Evolutionary conservation across 805 yeast genomes (phyloP), one percentile per base, ranked within the genome.

Genomic region (Saturnispora ahearnii): DNA sequence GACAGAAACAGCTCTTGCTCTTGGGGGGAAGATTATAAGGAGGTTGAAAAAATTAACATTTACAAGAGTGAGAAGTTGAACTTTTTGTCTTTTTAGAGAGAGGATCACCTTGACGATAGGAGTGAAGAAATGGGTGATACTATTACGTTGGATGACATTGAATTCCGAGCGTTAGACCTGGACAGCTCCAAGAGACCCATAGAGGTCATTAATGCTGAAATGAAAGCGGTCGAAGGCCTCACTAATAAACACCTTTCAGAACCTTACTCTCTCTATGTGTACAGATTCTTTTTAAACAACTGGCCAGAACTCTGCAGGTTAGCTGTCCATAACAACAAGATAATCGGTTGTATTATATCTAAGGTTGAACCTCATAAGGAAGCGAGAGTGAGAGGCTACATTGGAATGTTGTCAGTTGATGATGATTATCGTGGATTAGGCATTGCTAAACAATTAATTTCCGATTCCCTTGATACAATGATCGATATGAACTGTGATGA

Each of bases 351-450:
- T 36, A 81, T 91, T 7, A 86, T 93, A 6, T 82, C 95, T 47
- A 87, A 89, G 59, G 78, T 81, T 11, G 95, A 86, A 55, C 71
- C 77, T 1, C 97, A 91, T 65, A 73, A 91, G 52, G 73, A 76
- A 22, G 82, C 78, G 10, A 72, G 96, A 52, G 62, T 73, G 57
- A 73, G 99, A 53, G 99, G 99, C 0, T 93, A 93, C 61, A 90
- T 93, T 29, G 99, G 97, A 2, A 93, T 93, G 99, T 69, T 93
- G 49, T 96, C 95, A 0, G 95, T 91, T 11, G 81, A 82, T 46
- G 79, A 80, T 36, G 62, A 67, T 13, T 81, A 74, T 62, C 71
- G 99, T 49, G 90, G 95, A 3, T 70, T 69, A 41, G 96, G 96
- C 1, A 84, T 90, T 44, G 97, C 97, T 3, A 82, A 82, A 56